Evolutionary conservation across 2,329 filamentous ascomycete species (phyloP), one percentile per base, ranked within the genome.

Genomic region (Mycogone perniciosa): DNA sequence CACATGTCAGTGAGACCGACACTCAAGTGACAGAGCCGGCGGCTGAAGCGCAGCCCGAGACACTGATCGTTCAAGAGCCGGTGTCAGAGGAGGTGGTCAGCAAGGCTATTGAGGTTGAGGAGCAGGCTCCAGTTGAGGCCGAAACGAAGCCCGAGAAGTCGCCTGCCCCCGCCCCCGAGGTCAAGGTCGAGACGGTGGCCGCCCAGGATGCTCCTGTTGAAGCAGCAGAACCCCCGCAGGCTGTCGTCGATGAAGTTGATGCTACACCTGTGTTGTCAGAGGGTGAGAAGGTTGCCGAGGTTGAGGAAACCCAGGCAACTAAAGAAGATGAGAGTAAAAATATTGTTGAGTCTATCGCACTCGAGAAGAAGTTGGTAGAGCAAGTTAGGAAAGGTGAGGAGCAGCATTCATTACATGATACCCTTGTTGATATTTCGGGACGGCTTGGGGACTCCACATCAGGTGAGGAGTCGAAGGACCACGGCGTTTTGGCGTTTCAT

Each of bases 311-410:
- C 8, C 53, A 48, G 30, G 31, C 29, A 13, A 27, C 40, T 13
- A 65, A 64, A 46, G 64, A 65, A 41, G 64, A 64, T 31, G 66
- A 73, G 60, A 67, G 62, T 50, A 71, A 70, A 56, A 70, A 73
- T 52, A 65, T 59, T 4, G 60, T 72, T 54, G 67, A 65, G 30
- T 67, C 68, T 29, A 72, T 71, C 52, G 61, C 65, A 44, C 57
- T 59, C 42, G 65, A 68, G 45, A 66, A 67, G 54, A 69, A 64
- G 56, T 59, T 53, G 48, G 57, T 58, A 44, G 52, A 59, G 47
- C 62, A 57, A 54, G 59, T 60, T 50, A 67, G 65, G 57, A 73
- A 71, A 74, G 72, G 72, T 75, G 68, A 75, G 72, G 64, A 67
- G 59, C 55, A 60, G 54, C 55, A 58, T 66, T 64, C 58, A 63